Base-by-base conservation (phyloP, 225 moss, liverwort and hornwort genomes). In the Lunularia cruciata region DNA sequence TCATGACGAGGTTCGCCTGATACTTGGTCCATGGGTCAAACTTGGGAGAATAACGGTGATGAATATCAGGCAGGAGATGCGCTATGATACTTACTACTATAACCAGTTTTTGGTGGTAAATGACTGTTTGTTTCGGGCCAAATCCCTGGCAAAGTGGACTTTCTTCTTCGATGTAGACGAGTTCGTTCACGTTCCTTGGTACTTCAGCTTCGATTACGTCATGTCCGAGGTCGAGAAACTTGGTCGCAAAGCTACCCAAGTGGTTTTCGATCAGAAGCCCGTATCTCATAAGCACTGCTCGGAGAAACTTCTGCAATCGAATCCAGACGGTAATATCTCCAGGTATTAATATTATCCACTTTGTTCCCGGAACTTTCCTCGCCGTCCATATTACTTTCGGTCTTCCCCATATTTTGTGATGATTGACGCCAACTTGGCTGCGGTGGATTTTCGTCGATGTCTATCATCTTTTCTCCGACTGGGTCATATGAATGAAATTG, bases 141-240 rank as follows among this genome's bases (percentile, higher is more conserved):
- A 89, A 35, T 60, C 83, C 37, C 65, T 88, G 52, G 62, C 87
- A 0, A 77, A 72, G 15, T 89, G 94, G 91, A 68, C 91, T 18
- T 95, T 91, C 69, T 95, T 85, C 84, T 91, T 91, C 67, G 94
- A 95, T 60, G 74, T 95, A n/a, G 94, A 95, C 46, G 94, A 95
- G 81, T 95, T 85, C 19, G 34, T 95, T 18, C 85, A 87, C 73
- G 68, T 85, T 45, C 90, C 90, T 6, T 60, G 47, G 53, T 42
- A 69, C 58, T 33, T 64, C 65, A 67, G 15, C 52, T 61, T 79
- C 38, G 43, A 70, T 19, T 23, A 16, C 31, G 63, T 78, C 37
- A 78, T 78, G 73, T 28, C 75, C 12, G 60, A 68, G 30, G 48
- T 75, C 67, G 19, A 5, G 18, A 35, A 45, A 6, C 47, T 60